phyloP scores from a whole-genome alignment of 1,284 basidiomycete species.

The Rhodotorula sp. region DNA sequence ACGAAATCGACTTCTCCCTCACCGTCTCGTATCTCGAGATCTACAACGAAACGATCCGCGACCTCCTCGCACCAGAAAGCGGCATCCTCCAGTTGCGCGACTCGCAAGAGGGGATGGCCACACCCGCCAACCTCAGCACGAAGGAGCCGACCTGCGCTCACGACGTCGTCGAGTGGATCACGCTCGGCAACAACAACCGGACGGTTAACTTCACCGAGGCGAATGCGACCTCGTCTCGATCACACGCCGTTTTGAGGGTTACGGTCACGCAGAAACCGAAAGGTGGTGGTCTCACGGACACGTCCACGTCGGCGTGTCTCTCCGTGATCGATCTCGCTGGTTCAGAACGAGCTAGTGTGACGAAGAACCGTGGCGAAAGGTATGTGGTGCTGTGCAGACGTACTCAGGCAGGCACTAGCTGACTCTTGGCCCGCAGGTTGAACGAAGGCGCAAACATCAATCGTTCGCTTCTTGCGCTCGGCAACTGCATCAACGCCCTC shows the following conservation, averaged over 20 bases:
- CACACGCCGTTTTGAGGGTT: slow-evolving; percentile 91
- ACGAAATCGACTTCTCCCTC: slow-evolving; percentile 78
- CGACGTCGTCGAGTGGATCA: slow-evolving; percentile 87
- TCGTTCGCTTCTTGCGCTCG: slow-evolving; percentile 89
- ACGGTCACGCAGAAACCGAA: slow-evolving; percentile 76
- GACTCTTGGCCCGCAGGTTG: slow-evolving; percentile 54
- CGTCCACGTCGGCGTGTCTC: slow-evolving; percentile 77
- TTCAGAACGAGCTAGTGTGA: slow-evolving; percentile 89
- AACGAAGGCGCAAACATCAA: slow-evolving; percentile 97
- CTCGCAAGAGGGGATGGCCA: slow-evolving; percentile 74
- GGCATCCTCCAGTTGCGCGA: slow-evolving; percentile 72
- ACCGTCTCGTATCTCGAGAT: slow-evolving; percentile 90
- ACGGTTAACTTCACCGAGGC: slow-evolving; percentile 90
- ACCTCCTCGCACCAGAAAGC: slow-evolving; percentile 71
- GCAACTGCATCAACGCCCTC: slow-evolving; percentile 94
- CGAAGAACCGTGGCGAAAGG: slow-evolving; percentile 92
- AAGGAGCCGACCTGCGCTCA: slow-evolving; percentile 74
- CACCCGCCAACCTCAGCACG: slow-evolving; percentile 78
- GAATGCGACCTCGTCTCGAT: slow-evolving; percentile 90
- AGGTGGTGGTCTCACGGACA: slow-evolving; percentile 61
- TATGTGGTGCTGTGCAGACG: not conserved
- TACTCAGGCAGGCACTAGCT: not conserved
- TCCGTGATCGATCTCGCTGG: slow-evolving; percentile 96
- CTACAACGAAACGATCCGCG: slow-evolving; percentile 97
- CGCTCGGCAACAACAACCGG: slow-evolving; percentile 78